Base-by-base conservation (phyloP, 2,329 filamentous ascomycete species). In the Fusarium sp. region DNA sequence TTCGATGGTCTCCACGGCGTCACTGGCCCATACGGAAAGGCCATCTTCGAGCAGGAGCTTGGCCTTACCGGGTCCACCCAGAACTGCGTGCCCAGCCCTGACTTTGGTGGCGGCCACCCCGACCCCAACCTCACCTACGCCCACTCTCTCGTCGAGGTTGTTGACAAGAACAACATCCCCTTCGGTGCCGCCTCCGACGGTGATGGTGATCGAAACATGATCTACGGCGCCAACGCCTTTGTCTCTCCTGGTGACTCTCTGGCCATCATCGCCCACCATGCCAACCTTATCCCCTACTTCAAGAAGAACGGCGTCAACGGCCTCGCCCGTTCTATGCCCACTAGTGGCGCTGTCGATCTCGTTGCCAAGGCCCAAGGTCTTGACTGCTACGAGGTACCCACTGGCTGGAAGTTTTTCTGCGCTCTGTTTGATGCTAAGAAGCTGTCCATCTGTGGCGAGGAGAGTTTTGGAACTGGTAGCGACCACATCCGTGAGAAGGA, bases 401-500 rank as follows among this genome's bases (percentile, higher is more conserved):
- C 96, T 1, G 96, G 96, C 77, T 99, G 96, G 96, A 98, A 98
- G 83, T 98, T 98, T 88, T 98, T 98, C 90, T 98, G 95, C 79
- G 94, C 94, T 76, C 88, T 98, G 62, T 97, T 98, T 77, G 95
- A 98, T 78, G 92, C 94, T 72, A 87, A 97, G 84, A 97, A 97
- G 88, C 92, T 98, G 78, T 97, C 96, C 78, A 99, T 99, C 80
- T 99, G 96, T 79, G 96, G 96, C 63, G 96, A 99, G 84, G 96
- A 99, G 88, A 96, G 93, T 71, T 99, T 99, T 81, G 96, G 96
- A 73, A 99, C 96, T 11, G 96, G 96, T 40, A 97, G 93, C 83
- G 98, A 99, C 86, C 96, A 99, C 83, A 97, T 99, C 78, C 94
- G 96, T 75, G 96, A 99, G 86, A 99, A 99, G 89, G 96, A 99